These are phyloP conservation scores for Coniochaeta sp. DNA, from an alignment of 2,329 filamentous ascomycete genomes.

Conservation along the genomic window DNA sequence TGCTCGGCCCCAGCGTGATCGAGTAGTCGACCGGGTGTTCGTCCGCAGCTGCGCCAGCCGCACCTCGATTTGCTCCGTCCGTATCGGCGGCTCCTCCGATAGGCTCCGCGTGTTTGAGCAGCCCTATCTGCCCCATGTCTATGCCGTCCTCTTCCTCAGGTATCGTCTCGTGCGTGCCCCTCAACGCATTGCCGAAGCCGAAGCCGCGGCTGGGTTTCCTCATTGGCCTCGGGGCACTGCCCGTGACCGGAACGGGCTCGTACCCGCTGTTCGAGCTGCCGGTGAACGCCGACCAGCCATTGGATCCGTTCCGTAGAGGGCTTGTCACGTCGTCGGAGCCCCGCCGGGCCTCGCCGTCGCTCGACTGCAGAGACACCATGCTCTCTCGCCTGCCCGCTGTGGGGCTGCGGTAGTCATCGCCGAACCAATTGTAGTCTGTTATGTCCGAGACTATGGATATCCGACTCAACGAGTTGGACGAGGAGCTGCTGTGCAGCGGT, in stretches of 20 bases:
- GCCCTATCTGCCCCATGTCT: conserved; percentile 31
- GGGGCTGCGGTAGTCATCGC: conserved; percentile 31
- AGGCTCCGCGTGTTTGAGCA: conserved; percentile 32
- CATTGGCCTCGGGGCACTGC: neutral
- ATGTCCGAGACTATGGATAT: conserved; percentile 23
- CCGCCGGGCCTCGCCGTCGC: conserved; percentile 7
- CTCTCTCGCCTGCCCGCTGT: conserved; percentile 24
- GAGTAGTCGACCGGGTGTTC: conserved; percentile 36
- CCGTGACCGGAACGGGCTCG: conserved; percentile 8
- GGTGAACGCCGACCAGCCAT: conserved; percentile 11
- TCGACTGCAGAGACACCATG: conserved; percentile 30
- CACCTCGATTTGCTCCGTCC: conserved; percentile 18
- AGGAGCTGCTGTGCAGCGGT: conserved; percentile 12
- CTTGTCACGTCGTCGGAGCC: conserved; percentile 11
- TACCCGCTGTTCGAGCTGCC: conserved; percentile 9
- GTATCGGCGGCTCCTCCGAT: conserved; percentile 19
- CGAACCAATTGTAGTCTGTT: conserved; percentile 40
- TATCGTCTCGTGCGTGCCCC: conserved; percentile 20
- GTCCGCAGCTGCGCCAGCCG: conserved; percentile 11
- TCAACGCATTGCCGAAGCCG: conserved; percentile 7
- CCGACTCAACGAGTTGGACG: conserved; percentile 13
- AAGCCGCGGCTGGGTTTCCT: conserved; percentile 8
- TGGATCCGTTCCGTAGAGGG: conserved; percentile 5
- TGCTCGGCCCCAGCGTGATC: conserved; percentile 35
- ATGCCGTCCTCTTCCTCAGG: conserved; percentile 31